Percentiles rank a stretch among this genome's conserved stretches.
phyloP scores from a whole-genome alignment of 2,329 filamentous ascomycete species.

The Paracoccidioides lutzii region DNA sequence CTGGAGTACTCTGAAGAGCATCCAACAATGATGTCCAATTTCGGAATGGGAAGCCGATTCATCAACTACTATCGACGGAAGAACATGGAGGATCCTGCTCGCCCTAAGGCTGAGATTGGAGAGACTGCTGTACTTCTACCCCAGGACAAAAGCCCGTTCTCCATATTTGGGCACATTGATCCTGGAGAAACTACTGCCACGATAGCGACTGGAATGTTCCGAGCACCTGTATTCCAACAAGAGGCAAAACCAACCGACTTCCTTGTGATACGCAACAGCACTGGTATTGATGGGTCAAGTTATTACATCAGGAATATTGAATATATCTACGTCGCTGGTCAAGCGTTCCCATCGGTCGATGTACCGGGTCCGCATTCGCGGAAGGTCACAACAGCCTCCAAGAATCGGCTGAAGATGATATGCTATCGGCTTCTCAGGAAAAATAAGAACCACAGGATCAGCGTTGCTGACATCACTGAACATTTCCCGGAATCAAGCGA shows the following conservation, averaged over 20 bases:
- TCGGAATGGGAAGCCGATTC: conserved; percentile 90
- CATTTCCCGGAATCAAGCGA: conserved; percentile 90
- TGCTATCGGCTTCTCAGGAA: conserved; percentile 78
- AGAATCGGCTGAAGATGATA: conserved; percentile 93
- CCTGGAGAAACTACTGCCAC: conserved; percentile 82
- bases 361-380: conserved; percentile 87
- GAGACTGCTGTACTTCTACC: conserved; percentile 79
- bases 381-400: conserved; percentile 92
- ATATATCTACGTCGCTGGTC: conserved; percentile 79
- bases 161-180: conserved; percentile 85
- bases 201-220: conserved; percentile 88
- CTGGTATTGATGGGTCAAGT: conserved; percentile 59
- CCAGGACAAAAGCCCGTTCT: conserved; percentile 92
- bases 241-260: conserved; percentile 68
- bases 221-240: conserved; percentile 87
- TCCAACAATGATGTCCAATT: conserved; percentile 83
- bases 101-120: conserved; percentile 71
- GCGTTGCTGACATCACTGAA: conserved; percentile 72
- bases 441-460: conserved; percentile 54
- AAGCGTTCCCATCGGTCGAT: conserved; percentile 82
- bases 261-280: conserved; percentile 69
- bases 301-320: conserved; percentile 86
- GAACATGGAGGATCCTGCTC: conserved; percentile 59
- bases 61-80: conserved; percentile 94
- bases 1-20: conserved; percentile 95